Evolutionary conservation across 2,329 filamentous ascomycete species (phyloP).

Genomic region (Xylariaceae sp.): DNA sequence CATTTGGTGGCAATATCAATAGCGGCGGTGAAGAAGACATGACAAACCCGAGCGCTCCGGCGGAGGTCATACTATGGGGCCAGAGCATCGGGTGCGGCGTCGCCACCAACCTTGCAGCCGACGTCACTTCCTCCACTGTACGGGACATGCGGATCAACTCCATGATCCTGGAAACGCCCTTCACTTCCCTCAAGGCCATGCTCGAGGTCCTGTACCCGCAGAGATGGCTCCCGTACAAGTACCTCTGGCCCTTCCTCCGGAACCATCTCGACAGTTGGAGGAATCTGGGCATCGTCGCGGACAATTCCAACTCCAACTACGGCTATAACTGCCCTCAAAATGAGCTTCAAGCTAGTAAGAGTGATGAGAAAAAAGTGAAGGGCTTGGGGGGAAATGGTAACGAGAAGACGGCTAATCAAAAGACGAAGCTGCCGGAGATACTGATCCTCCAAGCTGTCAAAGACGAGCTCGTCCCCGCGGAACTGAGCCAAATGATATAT

Average conservation of each 20-base stretch:
- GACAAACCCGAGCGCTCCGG: conserved; percentile 10
- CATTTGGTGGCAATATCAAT: conserved; percentile 4
- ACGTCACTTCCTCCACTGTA: conserved; percentile 4
- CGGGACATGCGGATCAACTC: conserved; percentile 29
- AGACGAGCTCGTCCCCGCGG: conserved; percentile 53
- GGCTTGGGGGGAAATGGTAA: not conserved
- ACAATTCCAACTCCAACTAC: conserved; percentile 19
- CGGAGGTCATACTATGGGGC: conserved; percentile 61
- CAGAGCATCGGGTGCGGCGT: conserved; percentile 73
- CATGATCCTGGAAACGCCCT: conserved; percentile 70
- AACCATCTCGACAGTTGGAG: conserved; percentile 53
- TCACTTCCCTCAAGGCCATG: conserved; percentile 66
- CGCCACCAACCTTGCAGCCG: conserved; percentile 55
- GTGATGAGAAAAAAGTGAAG: too few species aligned
- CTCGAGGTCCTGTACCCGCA: conserved; percentile 68
- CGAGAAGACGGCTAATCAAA: conserved; percentile 1
- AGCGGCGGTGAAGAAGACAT: not conserved
- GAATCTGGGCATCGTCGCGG: conserved; percentile 42
- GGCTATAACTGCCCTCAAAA: too few species aligned
- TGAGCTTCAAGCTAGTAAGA: too few species aligned
- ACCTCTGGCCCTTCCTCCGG: conserved; percentile 68
- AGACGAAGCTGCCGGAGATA: conserved; percentile 31
- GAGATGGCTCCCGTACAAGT: conserved; percentile 71
- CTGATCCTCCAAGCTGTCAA: conserved; percentile 52
- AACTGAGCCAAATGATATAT: conserved; percentile 43